Evolutionary conservation across 371 early-diverging fungal genomes (phyloP), one percentile per base, ranked within the genome.

Genomic region (Rhizopus stolonifer): DNA sequence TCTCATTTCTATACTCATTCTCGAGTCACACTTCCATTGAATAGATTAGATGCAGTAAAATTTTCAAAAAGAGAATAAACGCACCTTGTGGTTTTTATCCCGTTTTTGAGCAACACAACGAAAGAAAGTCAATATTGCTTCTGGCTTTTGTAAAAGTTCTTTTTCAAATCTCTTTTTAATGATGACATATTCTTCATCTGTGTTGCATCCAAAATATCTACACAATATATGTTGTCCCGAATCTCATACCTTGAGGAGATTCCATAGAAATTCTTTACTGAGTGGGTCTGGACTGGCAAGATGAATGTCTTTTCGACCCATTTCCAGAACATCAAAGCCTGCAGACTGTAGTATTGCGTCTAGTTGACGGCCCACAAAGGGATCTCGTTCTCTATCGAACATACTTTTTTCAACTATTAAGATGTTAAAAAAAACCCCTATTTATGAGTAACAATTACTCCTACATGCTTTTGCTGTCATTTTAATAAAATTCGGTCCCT

Each of bases 351-450:
- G 21, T 15, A 73, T 23, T 0, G 42, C 19, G 7, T 56, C 61
- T 15, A 81, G 34, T 38, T 80, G 74, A 38, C 45, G 58, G 17
- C 75, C 68, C 15, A 73, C 72, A 45, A 61, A 74, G 9, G 80
- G 67, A 18, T 83, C 80, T 36, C 76, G 71, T 23, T 77, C 79
- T 42, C 61, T 46, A 15, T 33, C 40, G 4, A 43, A 38, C 18
- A 69, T 66, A 4, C 66, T 49, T n/a, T 68, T 49, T 36, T 42
- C 53, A 42, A 71, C 71, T 69, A 15, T 1, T 21, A 4, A 38
- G 18, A 24, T 19, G 24, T 19, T 42, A 40, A 13, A 2, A n/a
- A 10, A 7, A 25, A n/a, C n/a, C n/a, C n/a, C n/a, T n/a, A n/a
- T n/a, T n/a, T n/a, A n/a, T n/a, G n/a, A n/a, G n/a, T n/a, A n/a